Evolutionary conservation across 805 yeast genomes (phyloP), one percentile per base, ranked within the genome.

Genomic region (Lipomyces spencermartinsiae): DNA sequence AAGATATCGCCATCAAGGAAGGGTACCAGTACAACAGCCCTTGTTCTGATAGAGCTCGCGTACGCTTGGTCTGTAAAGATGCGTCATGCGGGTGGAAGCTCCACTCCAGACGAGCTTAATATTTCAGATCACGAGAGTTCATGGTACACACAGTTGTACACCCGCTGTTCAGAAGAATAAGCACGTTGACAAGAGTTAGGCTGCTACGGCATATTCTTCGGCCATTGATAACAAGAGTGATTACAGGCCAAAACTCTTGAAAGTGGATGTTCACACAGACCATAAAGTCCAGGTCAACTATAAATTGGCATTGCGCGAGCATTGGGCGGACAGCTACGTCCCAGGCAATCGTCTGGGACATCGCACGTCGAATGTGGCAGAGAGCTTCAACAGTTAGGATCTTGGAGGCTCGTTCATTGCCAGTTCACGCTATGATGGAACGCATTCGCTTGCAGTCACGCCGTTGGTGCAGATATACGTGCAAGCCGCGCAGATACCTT

Each of bases 41-140:
- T 39, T 39, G n/a, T 39, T 39, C 3, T 16, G 49, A 39, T 39
- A 39, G n/a, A 39, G 12, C 49, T 39, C n/a, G 49, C n/a, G 49
- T 39, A 16, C 16, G 49, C 49, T 39, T 39, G 49, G 49, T 1
- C 12, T 39, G 49, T 16, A 39, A 46, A 46, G 53, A 46, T 46
- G 9, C 14, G 22, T 46, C 53, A 10, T 46, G 53, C 22, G 25
- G 53, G 10, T 46, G 53, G 53, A 46, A 46, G 22, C 49, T 14
- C 8, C 33, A 51, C 4, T 31, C 55, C 55, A 51, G 31, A 8
- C 55, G 55, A 51, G 55, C 31, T 51, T 31, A 19, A 51, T 51
- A 51, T 51, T 51, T 51, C 31, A 51, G 55, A 22, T 51, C 33
- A 51, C 55, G 55, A 51, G 14, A 22, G 55, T 51, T 5, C 55